phyloP scores from a whole-genome alignment of 768 basidiomycete species.

The Lyophyllum semitale region DNA sequence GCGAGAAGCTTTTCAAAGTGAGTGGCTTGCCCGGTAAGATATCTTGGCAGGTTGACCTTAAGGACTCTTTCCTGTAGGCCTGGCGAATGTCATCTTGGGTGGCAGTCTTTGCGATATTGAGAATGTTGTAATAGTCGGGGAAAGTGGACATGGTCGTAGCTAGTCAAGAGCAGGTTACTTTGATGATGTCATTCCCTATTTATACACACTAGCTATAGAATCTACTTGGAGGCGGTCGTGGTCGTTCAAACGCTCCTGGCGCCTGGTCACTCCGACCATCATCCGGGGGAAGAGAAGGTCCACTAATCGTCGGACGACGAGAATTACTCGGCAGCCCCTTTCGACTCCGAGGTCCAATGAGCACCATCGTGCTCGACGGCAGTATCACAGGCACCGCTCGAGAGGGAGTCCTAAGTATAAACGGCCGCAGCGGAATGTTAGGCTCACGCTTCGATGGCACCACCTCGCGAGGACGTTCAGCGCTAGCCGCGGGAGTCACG shows the following conservation, averaged over 20 bases:
- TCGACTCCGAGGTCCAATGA: slow-evolving; percentile 31
- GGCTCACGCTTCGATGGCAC: slow-evolving; percentile 1
- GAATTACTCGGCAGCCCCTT: slow-evolving; percentile 22
- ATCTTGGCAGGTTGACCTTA: slow-evolving; percentile 46
- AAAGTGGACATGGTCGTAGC: slow-evolving; percentile 63
- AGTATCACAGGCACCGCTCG: slow-evolving; percentile 23
- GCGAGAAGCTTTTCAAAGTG: slow-evolving; percentile 20
- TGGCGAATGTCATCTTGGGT: slow-evolving; percentile 71
- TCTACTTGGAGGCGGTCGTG: slow-evolving; percentile 36
- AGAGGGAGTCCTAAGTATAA: slow-evolving; percentile 35
- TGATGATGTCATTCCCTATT: slow-evolving; percentile 3
- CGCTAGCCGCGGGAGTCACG: neutral
- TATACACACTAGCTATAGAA: neutral
- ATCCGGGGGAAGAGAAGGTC: slow-evolving; percentile 22
- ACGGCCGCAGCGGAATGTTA: slow-evolving; percentile 25
- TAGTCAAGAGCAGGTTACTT: neutral
- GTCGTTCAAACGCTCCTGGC: slow-evolving; percentile 37
- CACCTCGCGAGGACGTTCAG: neutral
- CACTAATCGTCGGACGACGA: slow-evolving; percentile 32
- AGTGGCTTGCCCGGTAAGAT: neutral
- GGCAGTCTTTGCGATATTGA: slow-evolving; percentile 56
- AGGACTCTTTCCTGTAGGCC: slow-evolving; percentile 79
- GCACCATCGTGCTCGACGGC: slow-evolving; percentile 24
- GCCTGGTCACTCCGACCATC: slow-evolving; percentile 20
- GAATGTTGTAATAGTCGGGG: slow-evolving; percentile 78